Evolutionary conservation across 2,329 filamentous ascomycete genomes (phyloP).

Genomic region (Catunica adiposa): DNA sequence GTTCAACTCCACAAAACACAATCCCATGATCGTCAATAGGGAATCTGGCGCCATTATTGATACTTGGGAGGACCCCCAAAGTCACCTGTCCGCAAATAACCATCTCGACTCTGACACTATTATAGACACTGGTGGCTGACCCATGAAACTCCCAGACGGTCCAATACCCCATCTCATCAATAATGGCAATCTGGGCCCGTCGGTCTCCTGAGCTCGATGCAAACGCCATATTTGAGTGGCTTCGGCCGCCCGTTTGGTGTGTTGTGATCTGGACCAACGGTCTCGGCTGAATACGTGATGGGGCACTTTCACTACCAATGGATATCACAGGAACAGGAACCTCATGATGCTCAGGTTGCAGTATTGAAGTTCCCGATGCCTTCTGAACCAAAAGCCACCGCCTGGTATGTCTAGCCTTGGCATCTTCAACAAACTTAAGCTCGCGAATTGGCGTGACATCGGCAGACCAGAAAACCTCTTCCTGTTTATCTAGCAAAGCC

Average conservation of each 20-base stretch:
- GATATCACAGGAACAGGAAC: conserved; percentile 20
- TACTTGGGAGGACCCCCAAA: conserved; percentile 22
- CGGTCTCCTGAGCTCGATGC: conserved; percentile 32
- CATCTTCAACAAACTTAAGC: conserved; percentile 32
- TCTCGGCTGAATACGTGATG: conserved; percentile 39
- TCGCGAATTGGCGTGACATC: conserved; percentile 33
- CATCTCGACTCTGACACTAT: conserved; percentile 21
- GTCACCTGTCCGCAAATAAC: conserved; percentile 29
- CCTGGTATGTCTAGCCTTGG: conserved; percentile 21
- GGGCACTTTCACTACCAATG: conserved; percentile 16
- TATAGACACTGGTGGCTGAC: conserved; percentile 22
- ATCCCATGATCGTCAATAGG: conserved; percentile 20
- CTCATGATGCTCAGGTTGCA: conserved; percentile 33
- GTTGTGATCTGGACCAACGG: conserved; percentile 36
- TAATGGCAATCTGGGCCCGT: conserved; percentile 44
- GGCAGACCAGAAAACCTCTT: conserved; percentile 36
- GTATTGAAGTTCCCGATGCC: conserved; percentile 32
- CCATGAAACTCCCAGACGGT: conserved; percentile 44
- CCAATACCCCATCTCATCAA: conserved; percentile 52
- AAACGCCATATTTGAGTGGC: conserved; percentile 48
- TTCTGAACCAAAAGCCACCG: conserved; percentile 41
- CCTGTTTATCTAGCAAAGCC: conserved; percentile 27
- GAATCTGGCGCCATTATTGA: conserved; percentile 19
- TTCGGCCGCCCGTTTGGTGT: conserved; percentile 34
- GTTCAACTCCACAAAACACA: conserved; percentile 22